A percentile compares a stretch with the other conserved stretches of the same genome.
Evolutionary conservation across 257 asterid genomes (phyloP).

Genomic region (Fraxinus pennsylvanica): DNA sequence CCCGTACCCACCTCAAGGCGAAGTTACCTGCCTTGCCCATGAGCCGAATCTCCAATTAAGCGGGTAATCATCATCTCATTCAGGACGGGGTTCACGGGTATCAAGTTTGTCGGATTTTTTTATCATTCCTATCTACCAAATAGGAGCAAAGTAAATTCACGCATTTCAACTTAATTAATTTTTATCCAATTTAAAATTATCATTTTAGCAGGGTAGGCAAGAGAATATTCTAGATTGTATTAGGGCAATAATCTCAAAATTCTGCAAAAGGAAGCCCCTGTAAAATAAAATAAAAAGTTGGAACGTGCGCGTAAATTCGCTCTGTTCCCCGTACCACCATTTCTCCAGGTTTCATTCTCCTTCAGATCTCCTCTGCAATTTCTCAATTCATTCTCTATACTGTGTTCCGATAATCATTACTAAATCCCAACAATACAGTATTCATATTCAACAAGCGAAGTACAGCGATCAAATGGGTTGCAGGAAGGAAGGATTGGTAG

Average conservation of each 20-base stretch:
- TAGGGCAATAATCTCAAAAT: neutral
- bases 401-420: neutral
- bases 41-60: too few relatives aligned
- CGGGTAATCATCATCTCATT: too few relatives aligned
- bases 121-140: too few relatives aligned
- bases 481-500: slow-evolving; percentile 46
- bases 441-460: neutral
- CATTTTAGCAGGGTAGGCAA: neutral
- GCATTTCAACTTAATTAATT: too few relatives aligned
- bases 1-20: too few relatives aligned
- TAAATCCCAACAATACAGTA: neutral
- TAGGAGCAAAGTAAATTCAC: too few relatives aligned
- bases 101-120: too few relatives aligned
- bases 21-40: too few relatives aligned
- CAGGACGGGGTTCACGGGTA: too few relatives aligned
- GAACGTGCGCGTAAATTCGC: neutral
- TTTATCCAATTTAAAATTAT: too few relatives aligned
- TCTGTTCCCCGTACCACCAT: neutral
- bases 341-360: neutral
- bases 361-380: slow-evolving; percentile 8
- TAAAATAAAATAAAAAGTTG: neutral
- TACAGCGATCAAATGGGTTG: slow-evolving; percentile 53
- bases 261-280: neutral
- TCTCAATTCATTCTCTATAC: neutral
- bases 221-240: neutral